Base-by-base conservation (phyloP, 208 protist species). In the Balamuthia mandrillaris region DNA sequence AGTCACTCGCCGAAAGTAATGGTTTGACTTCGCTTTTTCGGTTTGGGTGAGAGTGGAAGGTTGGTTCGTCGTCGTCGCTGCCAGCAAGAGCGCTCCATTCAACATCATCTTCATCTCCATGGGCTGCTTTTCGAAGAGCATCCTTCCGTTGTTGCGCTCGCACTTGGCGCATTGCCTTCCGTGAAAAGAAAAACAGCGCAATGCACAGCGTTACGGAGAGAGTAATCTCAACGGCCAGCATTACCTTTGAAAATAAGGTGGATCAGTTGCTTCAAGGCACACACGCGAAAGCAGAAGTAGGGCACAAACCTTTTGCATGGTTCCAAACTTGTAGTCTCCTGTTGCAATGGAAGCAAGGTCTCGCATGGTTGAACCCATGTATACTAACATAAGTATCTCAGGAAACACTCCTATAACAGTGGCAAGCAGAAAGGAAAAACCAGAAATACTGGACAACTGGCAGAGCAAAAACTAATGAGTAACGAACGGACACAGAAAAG, bases 281-380 rank as follows among this genome's bases (percentile, higher is more conserved):
- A 27, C 5, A 27, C 10, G 51, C 5, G 2, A 27, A 58, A 12
- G 10, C 5, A 58, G 51, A 27, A 58, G 31, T 58, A 24, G 12
- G 60, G 16, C 18, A 24, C 5, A 68, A 7, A 70, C 65, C 65
- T 74, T 74, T 16, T 74, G 65, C 65, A 35, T 52, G n/a, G 51
- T 21, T 3, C 65, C 65, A 74, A 74, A 74, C 41, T 74, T 27
- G n/a, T 52, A 74, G 7, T 74, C 41, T n/a, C 65, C 65, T 18
- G 65, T 74, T 4, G 65, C 65, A 42, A 74, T 74, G 65, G 65
- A 74, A 16, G 65, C 51, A 14, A 74, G 65, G 39, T 74, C 65
- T n/a, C 41, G 41, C 65, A 74, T 74, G 65, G 65, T 74, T 35
- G 65, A 52, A 31, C 65, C 65, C 65, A 74, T 74, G 65, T 74